Evolutionary conservation across 805 yeast species (phyloP).

Genomic region (Lipomyces orientalis): DNA sequence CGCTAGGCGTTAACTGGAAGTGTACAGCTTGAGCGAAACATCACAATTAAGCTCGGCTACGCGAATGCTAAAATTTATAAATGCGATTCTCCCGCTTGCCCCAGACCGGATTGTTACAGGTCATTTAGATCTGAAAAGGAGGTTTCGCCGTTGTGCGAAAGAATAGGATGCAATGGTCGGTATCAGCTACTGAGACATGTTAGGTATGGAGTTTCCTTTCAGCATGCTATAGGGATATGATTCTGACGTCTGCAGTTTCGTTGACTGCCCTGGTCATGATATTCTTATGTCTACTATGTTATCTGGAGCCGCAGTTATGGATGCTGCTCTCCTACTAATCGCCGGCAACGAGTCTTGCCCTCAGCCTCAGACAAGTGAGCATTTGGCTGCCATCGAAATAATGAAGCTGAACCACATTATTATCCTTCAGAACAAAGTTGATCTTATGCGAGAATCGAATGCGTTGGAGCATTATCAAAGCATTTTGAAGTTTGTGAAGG

Average conservation of each 20-base stretch:
- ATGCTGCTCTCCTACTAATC: constrained; percentile 92
- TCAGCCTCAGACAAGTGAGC: constrained; percentile 99
- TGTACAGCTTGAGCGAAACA: constrained; percentile 81
- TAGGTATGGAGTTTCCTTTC: not conserved
- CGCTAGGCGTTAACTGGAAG: not conserved
- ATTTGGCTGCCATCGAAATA: constrained; percentile 98
- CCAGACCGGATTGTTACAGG: constrained; percentile 93
- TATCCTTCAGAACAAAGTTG: constrained; percentile 96
- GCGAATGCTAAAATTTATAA: constrained; percentile 98
- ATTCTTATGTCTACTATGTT: constrained; percentile 99
- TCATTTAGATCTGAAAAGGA: constrained; percentile 95
- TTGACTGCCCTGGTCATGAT: constrained; percentile 99
- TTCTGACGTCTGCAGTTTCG: constrained; percentile 62
- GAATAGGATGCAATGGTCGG: constrained; percentile 87
- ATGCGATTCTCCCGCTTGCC: constrained; percentile 83
- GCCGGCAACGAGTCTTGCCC: constrained; percentile 99
- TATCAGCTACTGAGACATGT: constrained; percentile 93
- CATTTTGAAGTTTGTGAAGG: constrained; percentile 88
- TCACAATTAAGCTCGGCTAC: constrained; percentile 97
- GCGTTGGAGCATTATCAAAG: constrained; percentile 96
- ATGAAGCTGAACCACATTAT: constrained; percentile 98
- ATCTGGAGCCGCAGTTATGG: constrained; percentile 99
- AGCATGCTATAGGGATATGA: not conserved
- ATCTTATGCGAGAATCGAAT: constrained; percentile 95
- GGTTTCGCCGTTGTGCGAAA: constrained; percentile 88